Evolutionary conservation across 176 grass and related monocot species (phyloP).

Genomic region (Cenchrus purpureus): DNA sequence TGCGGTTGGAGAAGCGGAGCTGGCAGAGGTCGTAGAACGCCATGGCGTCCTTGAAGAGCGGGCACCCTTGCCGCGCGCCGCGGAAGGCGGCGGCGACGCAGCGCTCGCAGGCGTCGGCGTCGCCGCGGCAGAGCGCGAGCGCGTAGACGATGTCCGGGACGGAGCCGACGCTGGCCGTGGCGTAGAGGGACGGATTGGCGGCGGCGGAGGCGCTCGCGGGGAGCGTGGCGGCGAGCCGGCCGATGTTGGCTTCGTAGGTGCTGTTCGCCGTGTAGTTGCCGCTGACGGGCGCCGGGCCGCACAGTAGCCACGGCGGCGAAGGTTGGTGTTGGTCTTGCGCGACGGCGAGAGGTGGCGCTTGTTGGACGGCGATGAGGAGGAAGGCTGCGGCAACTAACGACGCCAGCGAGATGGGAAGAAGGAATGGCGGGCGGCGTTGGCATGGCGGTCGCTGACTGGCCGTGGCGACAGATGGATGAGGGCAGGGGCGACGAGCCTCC

Average conservation of each 20-base stretch:
- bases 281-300: background rate
- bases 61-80: background rate
- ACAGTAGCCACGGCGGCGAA: background rate
- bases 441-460: background rate
- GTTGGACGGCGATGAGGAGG: background rate
- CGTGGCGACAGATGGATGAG: background rate
- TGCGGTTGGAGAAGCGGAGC: constrained; percentile 45
- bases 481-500: background rate
- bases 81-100: constrained; percentile 21
- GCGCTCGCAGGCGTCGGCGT: background rate
- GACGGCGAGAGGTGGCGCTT: background rate
- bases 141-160: constrained; percentile 35
- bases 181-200: background rate
- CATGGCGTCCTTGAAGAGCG: background rate
- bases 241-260: constrained; percentile 45
- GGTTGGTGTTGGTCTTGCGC: background rate
- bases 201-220: background rate
- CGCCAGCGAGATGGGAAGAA: background rate
- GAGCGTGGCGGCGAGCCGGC: constrained; percentile 34
- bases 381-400: background rate
- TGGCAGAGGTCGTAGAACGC: constrained; percentile 44
- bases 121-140: constrained; percentile 53
- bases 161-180: background rate
- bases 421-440: background rate
- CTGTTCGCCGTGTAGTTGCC: constrained; percentile 29